phyloP scores from a whole-genome alignment of 2,329 filamentous ascomycete species.

The Botrytis pseudocinerea region DNA sequence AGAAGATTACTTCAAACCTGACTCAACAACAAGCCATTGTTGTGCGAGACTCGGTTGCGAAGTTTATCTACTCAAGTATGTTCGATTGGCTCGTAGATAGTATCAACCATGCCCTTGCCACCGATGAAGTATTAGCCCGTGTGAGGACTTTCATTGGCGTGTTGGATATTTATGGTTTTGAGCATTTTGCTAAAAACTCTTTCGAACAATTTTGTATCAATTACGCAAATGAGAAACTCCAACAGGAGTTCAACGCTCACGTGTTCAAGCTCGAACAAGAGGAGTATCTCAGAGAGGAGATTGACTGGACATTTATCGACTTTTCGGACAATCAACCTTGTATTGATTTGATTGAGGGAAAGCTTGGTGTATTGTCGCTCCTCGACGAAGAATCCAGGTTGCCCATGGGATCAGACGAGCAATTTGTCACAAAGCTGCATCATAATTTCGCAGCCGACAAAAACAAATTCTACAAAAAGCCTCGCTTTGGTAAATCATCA shows the following conservation, averaged over 20 bases:
- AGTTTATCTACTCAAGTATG: constrained; percentile 96
- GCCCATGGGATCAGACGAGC: constrained; percentile 95
- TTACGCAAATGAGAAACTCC: constrained; percentile 98
- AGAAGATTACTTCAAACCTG: constrained; percentile 96
- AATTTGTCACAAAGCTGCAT: constrained; percentile 94
- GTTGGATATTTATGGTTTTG: constrained; percentile 98
- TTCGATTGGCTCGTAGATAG: constrained; percentile 99
- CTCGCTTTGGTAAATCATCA: constrained; percentile 91
- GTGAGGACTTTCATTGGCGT: constrained; percentile 95
- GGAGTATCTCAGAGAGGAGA: constrained; percentile 93
- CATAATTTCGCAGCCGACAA: constrained; percentile 89
- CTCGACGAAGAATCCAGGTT: constrained; percentile 95
- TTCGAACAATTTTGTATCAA: constrained; percentile 99
- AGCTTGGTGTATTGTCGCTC: constrained; percentile 87
- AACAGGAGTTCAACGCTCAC: constrained; percentile 99
- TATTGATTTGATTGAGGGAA: constrained; percentile 97
- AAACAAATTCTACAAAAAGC: constrained; percentile 98
- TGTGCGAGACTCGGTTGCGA: constrained; percentile 94
- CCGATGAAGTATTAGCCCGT: constrained; percentile 78
- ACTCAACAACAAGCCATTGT: constrained; percentile 92
- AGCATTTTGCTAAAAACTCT: constrained; percentile 99
- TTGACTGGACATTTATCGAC: constrained; percentile 99
- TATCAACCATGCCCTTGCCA: constrained; percentile 88
- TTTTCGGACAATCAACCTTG: constrained; percentile 99
- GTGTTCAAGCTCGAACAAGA: constrained; percentile 99